Conservation (phyloP, 768 basidiomycete species). For the Pleurotus cornucopiae region DNA sequence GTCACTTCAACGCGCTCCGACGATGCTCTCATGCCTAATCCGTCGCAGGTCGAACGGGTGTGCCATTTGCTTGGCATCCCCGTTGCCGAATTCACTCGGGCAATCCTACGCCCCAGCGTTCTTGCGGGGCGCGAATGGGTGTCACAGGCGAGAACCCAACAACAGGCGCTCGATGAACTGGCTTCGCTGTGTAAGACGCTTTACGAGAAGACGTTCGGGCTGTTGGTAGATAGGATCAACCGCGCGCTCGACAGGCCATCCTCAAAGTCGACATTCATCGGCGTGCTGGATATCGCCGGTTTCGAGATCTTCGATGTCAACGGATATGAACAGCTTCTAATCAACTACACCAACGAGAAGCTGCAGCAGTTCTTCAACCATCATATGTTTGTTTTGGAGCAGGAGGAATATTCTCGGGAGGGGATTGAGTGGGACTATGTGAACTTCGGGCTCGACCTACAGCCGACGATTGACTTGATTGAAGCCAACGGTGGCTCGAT, state of each 20-base stretch:
- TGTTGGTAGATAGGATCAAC: constrained; percentile 93
- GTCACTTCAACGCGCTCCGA: constrained; percentile 78
- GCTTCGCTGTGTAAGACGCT: constrained; percentile 89
- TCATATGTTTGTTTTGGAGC: constrained; percentile 99
- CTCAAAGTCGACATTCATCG: constrained; percentile 91
- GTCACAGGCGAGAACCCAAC: constrained; percentile 83
- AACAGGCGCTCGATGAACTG: constrained; percentile 92
- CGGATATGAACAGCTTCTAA: constrained; percentile 94
- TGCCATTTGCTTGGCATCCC: constrained; percentile 91
- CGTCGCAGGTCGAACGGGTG: constrained; percentile 82
- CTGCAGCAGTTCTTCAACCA: constrained; percentile 98
- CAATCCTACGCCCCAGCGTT: constrained; percentile 83
- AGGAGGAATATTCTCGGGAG: constrained; percentile 96
- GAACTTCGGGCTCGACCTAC: constrained; percentile 95
- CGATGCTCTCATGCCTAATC: constrained; percentile 72
- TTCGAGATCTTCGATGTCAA: constrained; percentile 97
- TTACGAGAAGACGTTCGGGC: constrained; percentile 95
- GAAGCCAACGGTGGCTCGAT: constrained; percentile 78
- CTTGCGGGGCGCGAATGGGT: constrained; percentile 98
- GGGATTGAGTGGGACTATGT: constrained; percentile 97
- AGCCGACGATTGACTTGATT: constrained; percentile 98
- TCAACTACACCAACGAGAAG: constrained; percentile 99
- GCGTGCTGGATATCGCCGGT: constrained; percentile 97
- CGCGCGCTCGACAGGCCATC: constrained; percentile 90
- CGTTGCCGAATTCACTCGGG: constrained; percentile 81